These are phyloP conservation scores for Aethionema arabicum DNA, from an alignment of 345 rosid genomes.

Conservation along the genomic window DNA sequence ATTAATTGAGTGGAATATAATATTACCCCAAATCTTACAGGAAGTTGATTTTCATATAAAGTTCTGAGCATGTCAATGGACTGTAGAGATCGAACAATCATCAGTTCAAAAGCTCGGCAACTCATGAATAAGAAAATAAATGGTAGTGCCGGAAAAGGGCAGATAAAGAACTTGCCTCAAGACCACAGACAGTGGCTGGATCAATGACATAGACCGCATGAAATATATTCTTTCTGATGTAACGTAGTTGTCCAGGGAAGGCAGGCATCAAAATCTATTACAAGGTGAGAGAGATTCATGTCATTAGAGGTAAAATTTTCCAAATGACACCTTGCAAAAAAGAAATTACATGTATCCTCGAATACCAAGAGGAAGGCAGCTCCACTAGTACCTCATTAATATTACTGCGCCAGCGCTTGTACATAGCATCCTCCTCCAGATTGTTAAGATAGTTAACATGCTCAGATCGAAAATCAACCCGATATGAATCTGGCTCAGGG, in stretches of 20 bases:
- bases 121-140: constrained; percentile 19
- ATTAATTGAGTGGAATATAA: constrained; percentile 70
- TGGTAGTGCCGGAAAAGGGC: constrained; percentile 12
- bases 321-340: constrained; percentile 20
- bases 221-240: constrained; percentile 89
- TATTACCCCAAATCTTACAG: constrained; percentile 89
- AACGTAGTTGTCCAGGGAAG: constrained; percentile 92
- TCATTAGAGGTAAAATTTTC: constrained; percentile 25
- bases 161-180: constrained; percentile 62
- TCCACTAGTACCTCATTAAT: constrained; percentile 65
- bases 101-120: constrained; percentile 24
- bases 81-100: constrained; percentile 51
- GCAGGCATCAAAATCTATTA: constrained; percentile 92
- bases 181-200: constrained; percentile 85
- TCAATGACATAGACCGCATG: constrained; percentile 94
- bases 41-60: constrained; percentile 75
- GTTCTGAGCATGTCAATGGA: constrained; percentile 67
- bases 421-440: constrained; percentile 97
- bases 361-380: constrained; percentile 19
- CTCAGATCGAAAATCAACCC: constrained; percentile 85
- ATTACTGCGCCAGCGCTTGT: constrained; percentile 91
- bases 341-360: constrained; percentile 30
- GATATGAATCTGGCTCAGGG: constrained; percentile 68
- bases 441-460: constrained; percentile 94
- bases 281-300: constrained; percentile 28